A percentile compares a stretch with the other conserved stretches of the same genome.
phyloP scores from a whole-genome alignment of 169 alveolate genomes.

The Cardiosporidium cionae region DNA sequence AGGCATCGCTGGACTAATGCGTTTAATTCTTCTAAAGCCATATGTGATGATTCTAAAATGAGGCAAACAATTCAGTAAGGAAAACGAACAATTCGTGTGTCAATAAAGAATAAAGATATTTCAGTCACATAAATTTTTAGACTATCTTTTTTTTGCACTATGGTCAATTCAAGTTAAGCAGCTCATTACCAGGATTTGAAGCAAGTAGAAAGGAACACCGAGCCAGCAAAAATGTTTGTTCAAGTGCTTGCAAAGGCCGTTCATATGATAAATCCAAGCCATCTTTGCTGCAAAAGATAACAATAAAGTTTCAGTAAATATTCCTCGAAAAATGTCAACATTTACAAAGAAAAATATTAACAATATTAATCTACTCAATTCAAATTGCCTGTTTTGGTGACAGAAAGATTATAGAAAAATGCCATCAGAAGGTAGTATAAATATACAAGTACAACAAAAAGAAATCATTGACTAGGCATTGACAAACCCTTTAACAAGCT shows the following conservation, averaged over 20 bases:
- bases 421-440: too few relatives aligned
- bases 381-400: too few relatives aligned
- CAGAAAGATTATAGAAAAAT: too few relatives aligned
- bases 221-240: slow-evolving; percentile 7
- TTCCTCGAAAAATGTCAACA: neutral
- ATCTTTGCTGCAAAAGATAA: too few relatives aligned
- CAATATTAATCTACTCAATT: neutral
- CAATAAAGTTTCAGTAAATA: too few relatives aligned
- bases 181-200: neutral
- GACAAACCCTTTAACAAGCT: too few relatives aligned
- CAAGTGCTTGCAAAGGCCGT: too few relatives aligned
- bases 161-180: neutral
- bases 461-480: too few relatives aligned
- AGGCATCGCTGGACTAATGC: slow-evolving; percentile 6
- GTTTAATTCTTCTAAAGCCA: slow-evolving; percentile 4
- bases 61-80: neutral
- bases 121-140: too few relatives aligned
- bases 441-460: too few relatives aligned
- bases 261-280: too few relatives aligned
- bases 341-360: neutral
- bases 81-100: neutral
- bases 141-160: too few relatives aligned
- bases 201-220: neutral
- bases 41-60: neutral
- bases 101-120: neutral